Base-by-base conservation (phyloP, 2,329 filamentous ascomycete genomes). In the Aureobasidium lini region DNA sequence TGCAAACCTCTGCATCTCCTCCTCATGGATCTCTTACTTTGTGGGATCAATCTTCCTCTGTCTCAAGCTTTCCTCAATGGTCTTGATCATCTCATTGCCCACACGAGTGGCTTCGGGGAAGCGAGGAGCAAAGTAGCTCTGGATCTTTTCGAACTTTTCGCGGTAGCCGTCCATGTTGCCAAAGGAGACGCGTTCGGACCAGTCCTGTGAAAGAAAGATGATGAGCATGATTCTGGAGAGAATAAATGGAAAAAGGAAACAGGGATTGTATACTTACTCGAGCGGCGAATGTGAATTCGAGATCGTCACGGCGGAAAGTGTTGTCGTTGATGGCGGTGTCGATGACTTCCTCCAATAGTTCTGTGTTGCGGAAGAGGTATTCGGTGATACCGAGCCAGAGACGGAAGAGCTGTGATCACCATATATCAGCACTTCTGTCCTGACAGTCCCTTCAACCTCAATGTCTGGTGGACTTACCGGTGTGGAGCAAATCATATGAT, bases 401-500 rank as follows among this genome's bases (percentile, higher is more conserved):
- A 53, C 94, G 88, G 79, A 99, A 99, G 48, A 97, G 84, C 77
- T 86, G 57, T 18, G n/a, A 23, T 23, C 6, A 23, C 39, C 4
- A 39, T 34, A 13, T 15, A n/a, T 42, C 13, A n/a, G 2, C 6
- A 7, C 39, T 36, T 28, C n/a, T 40, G 39, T n/a, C 5, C 15
- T 49, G 13, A 23, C 15, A 13, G 3, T 46, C 7, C n/a, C 23
- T 28, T 36, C 16, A 13, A n/a, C 29, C 10, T 16, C 29, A 2
- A 9, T 13, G 28, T 23, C n/a, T 46, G 3, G n/a, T 18, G 7
- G 28, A 76, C 81, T 71, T 69, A 86, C 83, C 50, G 94, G 94
- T 40, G 94, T 99, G 57, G 91, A 96, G 77, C 94, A 99, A 66
- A 99, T 95, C 92, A 99, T 99, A 78, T 99, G 95, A 74, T 99